phyloP scores from a whole-genome alignment of 768 basidiomycete species.

The Trametes villosa region DNA sequence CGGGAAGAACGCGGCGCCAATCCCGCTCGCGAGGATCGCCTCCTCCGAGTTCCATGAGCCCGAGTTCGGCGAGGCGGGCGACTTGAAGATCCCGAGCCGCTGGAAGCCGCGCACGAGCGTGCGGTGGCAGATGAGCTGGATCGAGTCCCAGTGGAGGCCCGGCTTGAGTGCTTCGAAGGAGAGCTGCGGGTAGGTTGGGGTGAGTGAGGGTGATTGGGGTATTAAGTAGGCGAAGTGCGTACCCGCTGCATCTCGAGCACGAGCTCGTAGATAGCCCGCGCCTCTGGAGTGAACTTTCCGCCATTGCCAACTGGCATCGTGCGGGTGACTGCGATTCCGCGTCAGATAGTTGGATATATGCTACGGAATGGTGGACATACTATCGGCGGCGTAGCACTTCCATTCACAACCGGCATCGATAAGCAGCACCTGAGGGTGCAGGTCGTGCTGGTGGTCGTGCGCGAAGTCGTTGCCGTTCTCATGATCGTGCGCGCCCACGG shows the following conservation, averaged over 20 bases:
- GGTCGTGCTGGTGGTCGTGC: slow-evolving; percentile 42
- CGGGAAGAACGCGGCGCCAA: slow-evolving; percentile 89
- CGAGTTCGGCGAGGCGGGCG: slow-evolving; percentile 49
- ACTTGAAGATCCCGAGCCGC: slow-evolving; percentile 82
- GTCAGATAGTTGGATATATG: too few species aligned
- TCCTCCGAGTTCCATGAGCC: slow-evolving; percentile 65
- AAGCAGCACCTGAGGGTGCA: slow-evolving; percentile 75
- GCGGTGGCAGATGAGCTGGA: slow-evolving; percentile 84
- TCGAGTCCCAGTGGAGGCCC: slow-evolving; percentile 87
- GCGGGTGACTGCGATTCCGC: slow-evolving; percentile 50
- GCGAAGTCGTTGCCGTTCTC: slow-evolving; percentile 54
- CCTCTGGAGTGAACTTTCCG: slow-evolving; percentile 84
- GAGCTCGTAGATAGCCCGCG: slow-evolving; percentile 81
- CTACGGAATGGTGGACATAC: slow-evolving; percentile 38
- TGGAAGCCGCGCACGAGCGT: slow-evolving; percentile 84
- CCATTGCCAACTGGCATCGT: slow-evolving; percentile 94
- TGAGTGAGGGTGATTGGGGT: neutral
- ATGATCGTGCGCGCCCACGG: slow-evolving; percentile 59
- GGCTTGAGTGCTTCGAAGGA: slow-evolving; percentile 73
- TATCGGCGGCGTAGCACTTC: slow-evolving; percentile 67
- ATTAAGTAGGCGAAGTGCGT: slow-evolving; percentile 24
- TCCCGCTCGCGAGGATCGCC: slow-evolving; percentile 74
- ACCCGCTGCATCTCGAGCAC: slow-evolving; percentile 92
- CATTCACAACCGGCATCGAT: slow-evolving; percentile 97
- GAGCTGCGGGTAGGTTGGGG: slow-evolving; percentile 43